Percentiles rank a stretch among this genome's conserved stretches.
phyloP scores from a whole-genome alignment of 2,329 filamentous ascomycete genomes.

The Didymella glomerata region DNA sequence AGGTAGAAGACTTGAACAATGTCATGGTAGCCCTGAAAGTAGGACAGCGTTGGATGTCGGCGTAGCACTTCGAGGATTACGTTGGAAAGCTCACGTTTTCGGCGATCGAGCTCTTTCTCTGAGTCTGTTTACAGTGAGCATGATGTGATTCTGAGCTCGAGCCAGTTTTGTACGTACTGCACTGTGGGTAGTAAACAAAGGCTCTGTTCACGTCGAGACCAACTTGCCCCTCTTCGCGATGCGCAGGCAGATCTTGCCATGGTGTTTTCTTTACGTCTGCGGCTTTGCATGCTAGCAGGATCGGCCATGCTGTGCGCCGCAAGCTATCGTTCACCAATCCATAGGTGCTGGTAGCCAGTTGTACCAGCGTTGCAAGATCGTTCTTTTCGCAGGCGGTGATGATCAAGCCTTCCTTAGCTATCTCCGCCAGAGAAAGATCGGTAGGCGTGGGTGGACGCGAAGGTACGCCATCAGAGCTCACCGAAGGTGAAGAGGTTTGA shows the following conservation, averaged over 20 bases:
- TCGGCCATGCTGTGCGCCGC: slow-evolving; percentile 77
- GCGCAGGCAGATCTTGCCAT: slow-evolving; percentile 74
- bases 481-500: slow-evolving; percentile 36
- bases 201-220: slow-evolving; percentile 90
- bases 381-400: slow-evolving; percentile 52
- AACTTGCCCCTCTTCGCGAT: slow-evolving; percentile 90
- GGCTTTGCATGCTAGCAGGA: slow-evolving; percentile 57
- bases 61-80: slow-evolving; percentile 85
- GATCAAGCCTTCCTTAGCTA: slow-evolving; percentile 47
- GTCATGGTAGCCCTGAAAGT: slow-evolving; percentile 99
- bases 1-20: slow-evolving; percentile 95
- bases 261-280: slow-evolving; percentile 32
- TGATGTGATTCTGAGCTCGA: background rate
- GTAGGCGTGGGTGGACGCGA: slow-evolving; percentile 29
- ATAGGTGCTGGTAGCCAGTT: slow-evolving; percentile 54
- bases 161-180: slow-evolving; percentile 62
- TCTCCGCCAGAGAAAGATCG: slow-evolving; percentile 25
- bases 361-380: slow-evolving; percentile 52
- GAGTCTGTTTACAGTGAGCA: slow-evolving; percentile 66
- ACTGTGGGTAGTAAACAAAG: slow-evolving; percentile 91
- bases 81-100: slow-evolving; percentile 78
- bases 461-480: slow-evolving; percentile 41
- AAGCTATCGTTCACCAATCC: slow-evolving; percentile 63
- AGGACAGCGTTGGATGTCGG: slow-evolving; percentile 82
- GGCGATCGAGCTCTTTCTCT: slow-evolving; percentile 70